A percentile compares a stretch with the other conserved stretches of the same genome.
These are phyloP conservation scores for Apiospora arundinis DNA, from an alignment of 2,329 filamentous ascomycete genomes.

Conservation along the genomic window DNA sequence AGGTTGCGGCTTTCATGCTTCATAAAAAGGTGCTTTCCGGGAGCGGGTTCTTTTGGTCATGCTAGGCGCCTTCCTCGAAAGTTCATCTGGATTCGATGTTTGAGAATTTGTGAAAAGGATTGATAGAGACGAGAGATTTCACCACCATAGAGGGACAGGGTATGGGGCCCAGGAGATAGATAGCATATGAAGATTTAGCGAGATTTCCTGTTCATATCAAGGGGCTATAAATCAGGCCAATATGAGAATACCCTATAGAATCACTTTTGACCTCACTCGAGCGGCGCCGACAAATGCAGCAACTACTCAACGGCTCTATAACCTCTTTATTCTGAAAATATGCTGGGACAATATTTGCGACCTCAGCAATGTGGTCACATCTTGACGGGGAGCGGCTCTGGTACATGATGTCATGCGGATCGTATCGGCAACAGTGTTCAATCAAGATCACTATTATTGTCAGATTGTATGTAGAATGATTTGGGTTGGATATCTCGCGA, in stretches of 20 bases:
- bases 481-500: not conserved
- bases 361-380: no score
- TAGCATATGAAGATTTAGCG: not conserved
- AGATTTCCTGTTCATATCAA: not conserved
- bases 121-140: not conserved
- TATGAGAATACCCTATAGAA: not conserved
- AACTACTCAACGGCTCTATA: not conserved
- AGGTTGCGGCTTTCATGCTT: not conserved
- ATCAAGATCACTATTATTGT: not conserved
- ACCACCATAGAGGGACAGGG: not conserved
- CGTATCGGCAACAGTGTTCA: not conserved
- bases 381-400: no score
- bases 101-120: not conserved
- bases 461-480: not conserved
- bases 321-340: no score
- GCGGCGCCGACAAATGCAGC: not conserved
- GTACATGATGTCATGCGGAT: no score
- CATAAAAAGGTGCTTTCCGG: not conserved
- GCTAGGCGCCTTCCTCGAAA: not conserved
- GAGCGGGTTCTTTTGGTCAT: not conserved
- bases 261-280: not conserved
- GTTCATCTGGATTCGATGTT: not conserved
- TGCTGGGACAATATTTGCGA: no score
- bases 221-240: not conserved
- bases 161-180: not conserved